Evolutionary conservation across 2,329 filamentous ascomycete genomes (phyloP).

Genomic region (Colletotrichum sp.): DNA sequence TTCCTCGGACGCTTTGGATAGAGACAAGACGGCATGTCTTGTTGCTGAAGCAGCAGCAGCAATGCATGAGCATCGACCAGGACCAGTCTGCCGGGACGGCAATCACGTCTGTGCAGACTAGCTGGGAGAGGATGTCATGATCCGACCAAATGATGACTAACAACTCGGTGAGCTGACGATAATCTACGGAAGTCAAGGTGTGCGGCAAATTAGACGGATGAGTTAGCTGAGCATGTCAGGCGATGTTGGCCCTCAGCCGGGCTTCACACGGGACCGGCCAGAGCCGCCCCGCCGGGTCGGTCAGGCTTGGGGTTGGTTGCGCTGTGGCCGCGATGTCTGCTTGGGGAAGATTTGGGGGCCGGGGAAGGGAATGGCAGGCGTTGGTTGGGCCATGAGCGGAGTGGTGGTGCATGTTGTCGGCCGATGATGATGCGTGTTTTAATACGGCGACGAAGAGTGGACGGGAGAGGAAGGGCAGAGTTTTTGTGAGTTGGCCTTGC

Average conservation of each 20-base stretch:
- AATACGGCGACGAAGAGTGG: neutral
- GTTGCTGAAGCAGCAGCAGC: neutral
- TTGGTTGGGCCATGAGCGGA: neutral
- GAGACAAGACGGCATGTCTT: neutral
- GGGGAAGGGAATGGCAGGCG: neutral
- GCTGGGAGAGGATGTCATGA: fast-evolving
- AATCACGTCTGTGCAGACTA: neutral
- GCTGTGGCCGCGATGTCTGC: too few relatives aligned
- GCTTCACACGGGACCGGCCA: neutral
- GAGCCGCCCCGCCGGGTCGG: neutral
- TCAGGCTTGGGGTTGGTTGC: neutral
- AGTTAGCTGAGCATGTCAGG: neutral
- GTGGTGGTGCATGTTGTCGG: neutral
- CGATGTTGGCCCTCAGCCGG: neutral
- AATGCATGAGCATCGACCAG: neutral
- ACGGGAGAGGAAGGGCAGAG: neutral
- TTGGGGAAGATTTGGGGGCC: neutral
- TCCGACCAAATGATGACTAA: neutral
- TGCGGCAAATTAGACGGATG: neutral
- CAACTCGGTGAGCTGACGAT: neutral
- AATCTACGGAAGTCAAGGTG: neutral
- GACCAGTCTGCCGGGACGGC: neutral
- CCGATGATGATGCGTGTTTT: constrained; percentile 1
- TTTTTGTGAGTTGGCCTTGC: neutral
- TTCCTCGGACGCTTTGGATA: neutral